Evolutionary conservation across 2,329 filamentous ascomycete species (phyloP), one percentile per base, ranked within the genome.

Genomic region (Zymoseptoria ardabiliae): DNA sequence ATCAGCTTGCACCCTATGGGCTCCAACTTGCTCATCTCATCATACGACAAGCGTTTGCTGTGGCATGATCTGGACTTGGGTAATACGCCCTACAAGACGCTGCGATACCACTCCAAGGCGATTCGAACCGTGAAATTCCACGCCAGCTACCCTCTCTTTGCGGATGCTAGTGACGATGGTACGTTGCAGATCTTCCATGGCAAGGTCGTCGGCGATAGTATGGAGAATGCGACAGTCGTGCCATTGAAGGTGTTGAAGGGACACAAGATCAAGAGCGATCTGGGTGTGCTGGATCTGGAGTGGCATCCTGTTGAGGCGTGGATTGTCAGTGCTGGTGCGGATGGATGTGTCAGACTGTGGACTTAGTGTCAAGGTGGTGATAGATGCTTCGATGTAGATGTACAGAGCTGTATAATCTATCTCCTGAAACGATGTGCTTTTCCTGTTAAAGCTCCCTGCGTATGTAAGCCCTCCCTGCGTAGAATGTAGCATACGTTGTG

Each of bases 31-130:
- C 90, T 97, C 60, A 90, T 97, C 10, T 91, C 92, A 51, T 94
- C 91, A 0, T 99, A 97, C 76, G 94, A 99, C 77, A 87, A 92
- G 65, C 86, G 93, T 53, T 81, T 99, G 2, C 81, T 99, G 30
- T 99, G 94, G 94, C 94, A 97, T 77, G 94, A 99, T 76, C 82
- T 97, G 57, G 94, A 99, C 67, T 84, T 99, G 41, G 94, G 90
- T 0, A 87, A 84, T 63, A 85, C 90, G 54, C 94, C 94, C 0
- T 97, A 96, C 81, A 97, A 97, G 81, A 97, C 93, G 1, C 86
- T 99, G 77, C 85, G 94, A 55, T 99, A 97, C 79, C 94, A 99
- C 77, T 79, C 85, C 62, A 90, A 96, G 75, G 94, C 94, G 52
- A 96, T 99, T 69, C 85, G 95, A 53, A 85, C 88, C 11, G 94